Evolutionary conservation across 352 stramenopile species (phyloP).

Genomic region (Globisporangium alternatum): DNA sequence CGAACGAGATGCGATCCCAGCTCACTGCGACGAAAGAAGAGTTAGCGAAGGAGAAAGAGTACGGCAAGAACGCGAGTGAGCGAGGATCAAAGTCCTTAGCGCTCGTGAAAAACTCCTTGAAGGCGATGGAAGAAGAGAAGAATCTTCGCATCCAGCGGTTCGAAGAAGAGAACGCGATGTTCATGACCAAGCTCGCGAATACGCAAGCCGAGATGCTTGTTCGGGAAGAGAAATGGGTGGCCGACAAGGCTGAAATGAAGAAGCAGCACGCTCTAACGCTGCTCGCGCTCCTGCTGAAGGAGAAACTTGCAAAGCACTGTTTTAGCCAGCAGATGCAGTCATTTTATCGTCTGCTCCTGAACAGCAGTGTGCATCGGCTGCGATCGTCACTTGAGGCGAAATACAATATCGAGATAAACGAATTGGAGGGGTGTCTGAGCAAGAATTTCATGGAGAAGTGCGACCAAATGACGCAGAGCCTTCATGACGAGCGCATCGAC

Average conservation of each 20-base stretch:
- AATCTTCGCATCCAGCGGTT: conserved; percentile 43
- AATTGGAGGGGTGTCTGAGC: conserved; percentile 41
- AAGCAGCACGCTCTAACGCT: conserved; percentile 28
- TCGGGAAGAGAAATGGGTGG: conserved; percentile 40
- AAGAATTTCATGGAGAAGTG: conserved; percentile 56
- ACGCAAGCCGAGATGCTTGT: conserved; percentile 58
- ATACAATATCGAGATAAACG: conserved; percentile 24
- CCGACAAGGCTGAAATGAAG: conserved; percentile 26
- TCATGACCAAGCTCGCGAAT: conserved; percentile 52
- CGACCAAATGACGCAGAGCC: conserved; percentile 49
- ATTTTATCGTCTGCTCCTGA: conserved; percentile 20
- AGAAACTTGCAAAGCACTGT: conserved; percentile 19
- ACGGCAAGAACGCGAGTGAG: conserved; percentile 45
- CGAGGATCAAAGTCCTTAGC: conserved; percentile 54
- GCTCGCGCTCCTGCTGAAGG: conserved; percentile 25
- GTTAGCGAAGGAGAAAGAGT: conserved; percentile 50
- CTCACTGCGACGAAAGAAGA: conserved; percentile 49
- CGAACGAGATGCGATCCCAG: conserved; percentile 43
- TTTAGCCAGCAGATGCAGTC: conserved; percentile 22
- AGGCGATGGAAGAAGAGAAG: conserved; percentile 67
- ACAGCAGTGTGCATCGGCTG: background rate
- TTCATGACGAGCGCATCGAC: conserved; percentile 47
- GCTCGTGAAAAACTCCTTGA: conserved; percentile 57
- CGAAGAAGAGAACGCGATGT: conserved; percentile 44
- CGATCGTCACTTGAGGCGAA: conserved; percentile 9